Conservation (phyloP, 2,329 filamentous ascomycete species). For the Rugonectria rugulosa region DNA sequence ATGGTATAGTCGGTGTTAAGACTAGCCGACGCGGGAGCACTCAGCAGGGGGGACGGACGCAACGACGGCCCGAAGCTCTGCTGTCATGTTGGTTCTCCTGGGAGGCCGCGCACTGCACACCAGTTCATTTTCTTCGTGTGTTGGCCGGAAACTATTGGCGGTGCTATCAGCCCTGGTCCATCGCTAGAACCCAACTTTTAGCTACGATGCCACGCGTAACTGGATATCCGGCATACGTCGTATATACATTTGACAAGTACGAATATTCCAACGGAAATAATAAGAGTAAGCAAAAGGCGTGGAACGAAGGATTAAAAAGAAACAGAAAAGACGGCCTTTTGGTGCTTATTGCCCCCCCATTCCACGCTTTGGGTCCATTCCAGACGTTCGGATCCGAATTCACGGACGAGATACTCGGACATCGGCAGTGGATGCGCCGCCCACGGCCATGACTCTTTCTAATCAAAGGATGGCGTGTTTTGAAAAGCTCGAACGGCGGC, state of each 20-base stretch:
- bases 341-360: too few species aligned
- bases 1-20: slow-evolving; percentile 16
- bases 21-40: slow-evolving; percentile 8
- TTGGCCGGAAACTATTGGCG: neutral
- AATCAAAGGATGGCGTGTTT: too few species aligned
- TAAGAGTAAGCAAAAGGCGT: neutral
- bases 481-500: neutral
- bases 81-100: neutral
- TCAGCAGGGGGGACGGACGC: neutral
- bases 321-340: neutral
- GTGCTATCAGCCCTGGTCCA: slow-evolving; percentile 8
- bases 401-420: slow-evolving; percentile 10
- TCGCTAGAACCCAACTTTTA: neutral
- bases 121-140: neutral
- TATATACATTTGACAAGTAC: too few species aligned
- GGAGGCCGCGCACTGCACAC: neutral
- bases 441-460: neutral
- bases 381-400: slow-evolving; percentile 12
- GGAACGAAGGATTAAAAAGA: neutral
- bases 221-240: neutral
- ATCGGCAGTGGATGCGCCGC: neutral
- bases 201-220: neutral
- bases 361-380: too few species aligned
- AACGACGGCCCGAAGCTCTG: slow-evolving; percentile 6
- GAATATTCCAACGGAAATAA: too few species aligned